phyloP scores from a whole-genome alignment of 164 flowering plant species.

The Vitis cinerea region DNA sequence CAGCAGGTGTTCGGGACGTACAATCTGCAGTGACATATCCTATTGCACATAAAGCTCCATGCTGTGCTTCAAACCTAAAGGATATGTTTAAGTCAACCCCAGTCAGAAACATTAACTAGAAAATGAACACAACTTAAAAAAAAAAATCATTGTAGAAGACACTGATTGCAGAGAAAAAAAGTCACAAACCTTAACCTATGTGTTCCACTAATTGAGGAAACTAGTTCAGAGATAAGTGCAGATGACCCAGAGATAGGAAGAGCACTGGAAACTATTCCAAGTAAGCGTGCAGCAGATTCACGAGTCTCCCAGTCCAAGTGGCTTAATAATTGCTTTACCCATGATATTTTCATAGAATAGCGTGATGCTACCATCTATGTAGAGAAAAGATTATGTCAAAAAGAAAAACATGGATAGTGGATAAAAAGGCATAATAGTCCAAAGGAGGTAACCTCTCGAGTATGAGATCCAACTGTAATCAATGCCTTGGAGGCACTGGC shows the following conservation, averaged over 20 bases:
- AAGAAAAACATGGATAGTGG: background rate
- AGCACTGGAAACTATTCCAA: slow-evolving; percentile 81
- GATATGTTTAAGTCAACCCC: slow-evolving; percentile 4
- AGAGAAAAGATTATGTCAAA: slow-evolving; percentile 14
- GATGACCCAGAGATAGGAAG: slow-evolving; percentile 55
- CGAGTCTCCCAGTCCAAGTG: slow-evolving; percentile 86
- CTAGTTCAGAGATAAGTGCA: slow-evolving; percentile 59
- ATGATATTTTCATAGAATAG: slow-evolving; percentile 57
- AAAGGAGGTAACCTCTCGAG: slow-evolving; percentile 60
- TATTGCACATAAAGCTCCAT: slow-evolving; percentile 77
- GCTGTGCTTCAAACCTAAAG: slow-evolving; percentile 77
- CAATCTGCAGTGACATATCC: slow-evolving; percentile 87
- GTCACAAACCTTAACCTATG: slow-evolving; percentile 57
- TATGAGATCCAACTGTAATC: slow-evolving; percentile 56
- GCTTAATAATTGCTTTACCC: slow-evolving; percentile 72
- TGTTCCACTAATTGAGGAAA: slow-evolving; percentile 41
- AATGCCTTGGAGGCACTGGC: slow-evolving; percentile 77
- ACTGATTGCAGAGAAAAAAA: background rate
- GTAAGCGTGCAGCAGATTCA: slow-evolving; percentile 83
- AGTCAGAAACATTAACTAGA: slow-evolving; percentile 4
- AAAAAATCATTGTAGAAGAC: background rate
- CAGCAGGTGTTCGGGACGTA: slow-evolving; percentile 45
- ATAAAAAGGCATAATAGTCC: background rate
- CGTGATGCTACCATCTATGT: slow-evolving; percentile 71
- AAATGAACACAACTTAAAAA: background rate